Evolutionary conservation across 1,139 yeast genomes (phyloP).

Genomic region (Arxiozyma telluris): DNA sequence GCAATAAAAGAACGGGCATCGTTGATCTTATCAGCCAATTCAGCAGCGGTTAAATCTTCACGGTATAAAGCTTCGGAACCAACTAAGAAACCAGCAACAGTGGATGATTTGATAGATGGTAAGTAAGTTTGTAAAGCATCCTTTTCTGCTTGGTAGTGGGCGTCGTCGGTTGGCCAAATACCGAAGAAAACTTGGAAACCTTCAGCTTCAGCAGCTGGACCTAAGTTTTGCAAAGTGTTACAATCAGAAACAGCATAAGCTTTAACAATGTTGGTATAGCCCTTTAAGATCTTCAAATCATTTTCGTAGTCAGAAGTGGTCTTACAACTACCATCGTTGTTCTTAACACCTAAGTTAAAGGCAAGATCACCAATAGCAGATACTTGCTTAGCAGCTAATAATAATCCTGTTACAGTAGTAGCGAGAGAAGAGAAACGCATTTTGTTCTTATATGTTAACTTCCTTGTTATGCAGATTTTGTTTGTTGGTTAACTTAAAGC

Average conservation of each 20-base stretch:
- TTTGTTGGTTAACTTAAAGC: neutral
- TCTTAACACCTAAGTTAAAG: slow-evolving; percentile 74
- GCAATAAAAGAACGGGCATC: slow-evolving; percentile 49
- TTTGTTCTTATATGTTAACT: neutral
- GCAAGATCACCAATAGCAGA: slow-evolving; percentile 39
- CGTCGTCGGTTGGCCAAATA: slow-evolving; percentile 81
- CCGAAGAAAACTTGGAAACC: slow-evolving; percentile 73
- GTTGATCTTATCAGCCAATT: slow-evolving; percentile 54
- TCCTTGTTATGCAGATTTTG: neutral
- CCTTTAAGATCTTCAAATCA: slow-evolving; percentile 50
- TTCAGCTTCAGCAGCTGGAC: slow-evolving; percentile 74
- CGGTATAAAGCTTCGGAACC: slow-evolving; percentile 93
- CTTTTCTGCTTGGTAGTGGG: slow-evolving; percentile 64
- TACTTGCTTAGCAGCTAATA: slow-evolving; percentile 23
- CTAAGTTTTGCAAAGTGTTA: slow-evolving; percentile 70
- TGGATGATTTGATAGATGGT: slow-evolving; percentile 57
- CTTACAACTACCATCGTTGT: slow-evolving; percentile 65
- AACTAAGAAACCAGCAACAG: slow-evolving; percentile 67
- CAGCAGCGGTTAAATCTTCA: slow-evolving; percentile 62
- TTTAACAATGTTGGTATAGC: slow-evolving; percentile 56
- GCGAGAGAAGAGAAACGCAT: slow-evolving; percentile 30
- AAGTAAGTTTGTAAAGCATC: slow-evolving; percentile 57
- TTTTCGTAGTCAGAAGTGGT: slow-evolving; percentile 52
- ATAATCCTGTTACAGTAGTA: slow-evolving; percentile 18
- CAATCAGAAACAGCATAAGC: slow-evolving; percentile 85